These are phyloP conservation scores for Daldinia loculata DNA, from an alignment of 495 filamentous ascomycete species.

Conservation along the genomic window DNA sequence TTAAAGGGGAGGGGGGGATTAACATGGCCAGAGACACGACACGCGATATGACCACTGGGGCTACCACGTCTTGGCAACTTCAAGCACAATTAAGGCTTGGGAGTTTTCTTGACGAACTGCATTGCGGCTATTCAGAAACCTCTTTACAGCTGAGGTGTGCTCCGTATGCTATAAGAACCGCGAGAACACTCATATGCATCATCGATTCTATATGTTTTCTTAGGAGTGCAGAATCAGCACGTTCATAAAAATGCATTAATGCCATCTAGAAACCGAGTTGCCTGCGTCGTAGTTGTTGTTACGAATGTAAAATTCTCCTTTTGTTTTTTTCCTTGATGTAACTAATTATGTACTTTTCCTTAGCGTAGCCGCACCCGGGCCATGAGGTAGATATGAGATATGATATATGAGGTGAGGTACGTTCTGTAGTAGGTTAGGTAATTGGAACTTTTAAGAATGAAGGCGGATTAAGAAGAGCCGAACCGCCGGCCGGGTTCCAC, in stretches of 20 bases:
- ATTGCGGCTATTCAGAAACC: constrained; percentile 22
- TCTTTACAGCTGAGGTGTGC: constrained; percentile 17
- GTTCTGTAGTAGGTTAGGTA: background rate
- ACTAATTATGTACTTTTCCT: background rate
- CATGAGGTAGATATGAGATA: background rate
- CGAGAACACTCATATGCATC: constrained; percentile 24
- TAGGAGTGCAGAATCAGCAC: constrained; percentile 35
- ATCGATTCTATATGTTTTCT: constrained; percentile 33
- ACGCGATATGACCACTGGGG: constrained; percentile 34
- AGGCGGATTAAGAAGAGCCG: constrained; percentile 11
- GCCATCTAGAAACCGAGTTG: background rate
- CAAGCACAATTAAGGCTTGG: constrained; percentile 10
- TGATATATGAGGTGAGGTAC: background rate
- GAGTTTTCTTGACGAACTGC: constrained; percentile 16
- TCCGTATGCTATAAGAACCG: constrained; percentile 32
- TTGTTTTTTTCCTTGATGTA: background rate
- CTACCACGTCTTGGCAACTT: constrained; percentile 4
- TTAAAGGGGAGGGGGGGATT: constrained; percentile 10
- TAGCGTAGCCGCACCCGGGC: background rate
- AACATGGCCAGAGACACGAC: constrained; percentile 29
- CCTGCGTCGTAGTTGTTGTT: background rate
- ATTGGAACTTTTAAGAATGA: background rate
- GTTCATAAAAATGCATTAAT: constrained; percentile 37
- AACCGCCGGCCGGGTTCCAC: constrained; percentile 1
- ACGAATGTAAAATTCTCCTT: constrained; percentile 1